Conservation (phyloP, 2,329 filamentous ascomycete genomes). For the Zymoseptoria crescenta region DNA sequence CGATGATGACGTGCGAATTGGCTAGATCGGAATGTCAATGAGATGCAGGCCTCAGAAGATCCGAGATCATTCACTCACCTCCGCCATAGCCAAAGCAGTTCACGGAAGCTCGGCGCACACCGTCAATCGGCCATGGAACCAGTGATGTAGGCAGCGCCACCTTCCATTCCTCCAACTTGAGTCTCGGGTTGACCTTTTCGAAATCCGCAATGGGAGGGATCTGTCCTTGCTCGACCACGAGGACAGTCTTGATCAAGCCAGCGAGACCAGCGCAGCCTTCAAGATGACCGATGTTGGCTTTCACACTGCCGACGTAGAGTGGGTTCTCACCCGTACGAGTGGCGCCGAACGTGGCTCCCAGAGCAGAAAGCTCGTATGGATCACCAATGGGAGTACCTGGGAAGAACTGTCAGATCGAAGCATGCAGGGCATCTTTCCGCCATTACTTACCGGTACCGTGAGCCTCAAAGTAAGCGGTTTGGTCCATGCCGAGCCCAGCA, state of each 20-base stretch:
- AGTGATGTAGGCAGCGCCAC: constrained; percentile 12
- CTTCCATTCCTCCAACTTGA: constrained; percentile 23
- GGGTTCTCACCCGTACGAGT: not conserved
- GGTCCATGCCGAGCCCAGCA: constrained; percentile 1
- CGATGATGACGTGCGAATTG: constrained; percentile 24
- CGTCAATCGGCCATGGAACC: constrained; percentile 25
- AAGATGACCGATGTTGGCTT: constrained; percentile 13
- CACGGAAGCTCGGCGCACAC: constrained; percentile 9
- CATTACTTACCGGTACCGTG: constrained; percentile 8
- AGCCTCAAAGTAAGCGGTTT: constrained; percentile 4
- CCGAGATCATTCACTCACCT: not conserved
- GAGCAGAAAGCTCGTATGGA: not conserved
- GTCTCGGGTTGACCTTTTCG: constrained; percentile 13
- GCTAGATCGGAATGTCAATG: not conserved
- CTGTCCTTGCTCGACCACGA: constrained; percentile 20
- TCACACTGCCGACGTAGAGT: constrained; percentile 16
- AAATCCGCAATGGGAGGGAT: constrained; percentile 24
- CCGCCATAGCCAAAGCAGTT: constrained; percentile 25
- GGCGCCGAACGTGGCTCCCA: not conserved
- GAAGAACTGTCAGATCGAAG: not conserved
- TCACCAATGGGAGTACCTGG: constrained; percentile 10
- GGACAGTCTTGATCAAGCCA: constrained; percentile 20
- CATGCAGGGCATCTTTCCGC: not conserved
- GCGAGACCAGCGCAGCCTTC: constrained; percentile 12
- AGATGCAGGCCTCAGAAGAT: not conserved